Evolutionary conservation across 306 rosid genomes (phyloP).

Genomic region (Rubus idaeus): DNA sequence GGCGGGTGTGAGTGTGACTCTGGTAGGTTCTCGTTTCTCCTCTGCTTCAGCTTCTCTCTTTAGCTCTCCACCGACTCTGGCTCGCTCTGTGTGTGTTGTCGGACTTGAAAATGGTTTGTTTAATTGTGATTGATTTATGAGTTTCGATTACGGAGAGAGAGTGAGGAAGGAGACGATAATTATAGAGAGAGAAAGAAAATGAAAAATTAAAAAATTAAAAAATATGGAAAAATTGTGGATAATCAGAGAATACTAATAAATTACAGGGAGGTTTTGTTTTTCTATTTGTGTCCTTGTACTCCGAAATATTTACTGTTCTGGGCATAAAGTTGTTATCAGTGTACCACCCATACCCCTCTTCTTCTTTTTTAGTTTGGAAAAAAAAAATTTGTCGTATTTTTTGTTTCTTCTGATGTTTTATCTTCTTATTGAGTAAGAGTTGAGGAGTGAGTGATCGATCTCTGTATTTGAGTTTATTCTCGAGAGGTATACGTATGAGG

Average conservation of each 20-base stretch:
- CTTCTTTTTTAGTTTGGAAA: no score
- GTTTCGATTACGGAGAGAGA: conserved; percentile 36
- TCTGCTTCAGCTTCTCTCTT: background rate
- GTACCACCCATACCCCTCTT: no score
- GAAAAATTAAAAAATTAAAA: background rate
- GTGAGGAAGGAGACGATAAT: conserved; percentile 1
- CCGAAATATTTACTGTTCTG: background rate
- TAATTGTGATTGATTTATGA: conserved; percentile 29
- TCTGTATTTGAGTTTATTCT: no score
- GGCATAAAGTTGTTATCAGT: background rate
- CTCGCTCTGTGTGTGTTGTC: conserved; percentile 19
- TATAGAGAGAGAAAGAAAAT: background rate
- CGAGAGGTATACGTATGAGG: no score
- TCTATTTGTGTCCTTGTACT: conserved; percentile 8
- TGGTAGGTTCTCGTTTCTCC: no score
- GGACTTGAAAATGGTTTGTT: conserved; percentile 44
- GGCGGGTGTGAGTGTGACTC: background rate
- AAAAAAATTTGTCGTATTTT: no score
- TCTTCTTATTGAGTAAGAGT: no score
- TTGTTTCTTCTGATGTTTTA: no score
- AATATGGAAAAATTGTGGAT: background rate
- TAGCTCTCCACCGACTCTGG: conserved; percentile 42
- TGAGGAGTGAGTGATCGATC: no score
- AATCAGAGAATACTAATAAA: conserved; percentile 6
- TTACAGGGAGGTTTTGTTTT: background rate